These are phyloP conservation scores for Fulvia fulva DNA, from an alignment of 2,329 filamentous ascomycete genomes.

Conservation along the genomic window DNA sequence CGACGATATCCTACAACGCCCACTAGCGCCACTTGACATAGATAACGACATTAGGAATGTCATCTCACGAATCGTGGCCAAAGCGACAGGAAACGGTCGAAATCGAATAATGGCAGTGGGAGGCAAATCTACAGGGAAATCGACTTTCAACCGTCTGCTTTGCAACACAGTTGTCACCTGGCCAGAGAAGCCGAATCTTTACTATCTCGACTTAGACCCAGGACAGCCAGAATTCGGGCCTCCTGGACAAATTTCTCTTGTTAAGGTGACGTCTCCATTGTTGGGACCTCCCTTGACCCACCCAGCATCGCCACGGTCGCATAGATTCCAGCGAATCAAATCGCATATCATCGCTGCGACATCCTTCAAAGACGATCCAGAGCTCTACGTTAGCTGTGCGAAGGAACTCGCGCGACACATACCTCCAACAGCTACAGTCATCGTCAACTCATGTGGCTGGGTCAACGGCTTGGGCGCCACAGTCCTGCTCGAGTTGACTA, in stretches of 20 bases:
- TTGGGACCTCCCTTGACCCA: constrained; percentile 67
- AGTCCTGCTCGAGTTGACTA: constrained; percentile 57
- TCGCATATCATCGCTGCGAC: constrained; percentile 64
- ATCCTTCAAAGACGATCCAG: constrained; percentile 62
- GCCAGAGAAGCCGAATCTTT: constrained; percentile 30
- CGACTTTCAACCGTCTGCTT: constrained; percentile 65
- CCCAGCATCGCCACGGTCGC: constrained; percentile 33
- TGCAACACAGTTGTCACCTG: constrained; percentile 62
- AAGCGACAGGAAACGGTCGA: constrained; percentile 12
- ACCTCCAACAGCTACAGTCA: constrained; percentile 50
- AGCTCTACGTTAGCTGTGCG: constrained; percentile 62
- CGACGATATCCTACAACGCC: constrained; percentile 20
- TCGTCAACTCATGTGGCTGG: constrained; percentile 75
- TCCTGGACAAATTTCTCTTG: constrained; percentile 65
- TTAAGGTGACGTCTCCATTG: constrained; percentile 58
- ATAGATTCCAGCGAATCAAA: constrained; percentile 46
- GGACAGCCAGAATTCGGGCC: constrained; percentile 72
- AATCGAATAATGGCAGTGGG: constrained; percentile 59
- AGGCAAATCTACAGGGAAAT: constrained; percentile 70
- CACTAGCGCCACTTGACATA: constrained; percentile 22
- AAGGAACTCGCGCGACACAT: constrained; percentile 59
- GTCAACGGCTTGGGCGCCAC: constrained; percentile 67
- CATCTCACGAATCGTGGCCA: constrained; percentile 44
- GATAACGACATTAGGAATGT: constrained; percentile 25
- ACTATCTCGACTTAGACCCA: constrained; percentile 71